Percentiles rank a stretch among this genome's conserved stretches.
phyloP scores from a whole-genome alignment of 306 rosid species.

The Glycine soja region DNA sequence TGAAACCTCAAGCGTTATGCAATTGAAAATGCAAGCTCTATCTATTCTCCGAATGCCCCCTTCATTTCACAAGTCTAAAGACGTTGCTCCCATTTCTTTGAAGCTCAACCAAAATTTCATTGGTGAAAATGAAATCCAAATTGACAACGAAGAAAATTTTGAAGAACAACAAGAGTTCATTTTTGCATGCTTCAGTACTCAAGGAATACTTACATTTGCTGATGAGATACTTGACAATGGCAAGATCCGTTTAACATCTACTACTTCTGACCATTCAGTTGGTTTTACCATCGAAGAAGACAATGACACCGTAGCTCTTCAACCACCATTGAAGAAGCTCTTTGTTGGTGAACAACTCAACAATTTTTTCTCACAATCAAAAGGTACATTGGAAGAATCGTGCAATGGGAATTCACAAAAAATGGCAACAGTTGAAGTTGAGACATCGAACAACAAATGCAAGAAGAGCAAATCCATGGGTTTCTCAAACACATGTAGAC shows the following conservation, averaged over 20 bases:
- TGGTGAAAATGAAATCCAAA: background rate
- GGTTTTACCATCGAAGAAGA: constrained; percentile 23
- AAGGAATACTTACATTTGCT: constrained; percentile 54
- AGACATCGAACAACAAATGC: background rate
- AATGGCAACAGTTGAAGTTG: background rate
- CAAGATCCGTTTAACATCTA: constrained; percentile 56
- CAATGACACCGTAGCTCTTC: background rate
- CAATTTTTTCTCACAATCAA: background rate
- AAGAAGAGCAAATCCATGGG: constrained; percentile 48
- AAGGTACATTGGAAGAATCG: background rate
- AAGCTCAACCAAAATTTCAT: background rate
- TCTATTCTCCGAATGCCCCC: background rate
- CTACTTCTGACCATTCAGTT: constrained; percentile 49
- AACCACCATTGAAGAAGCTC: constrained; percentile 58
- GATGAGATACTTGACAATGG: constrained; percentile 68
- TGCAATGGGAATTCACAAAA: background rate
- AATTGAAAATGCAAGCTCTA: constrained; percentile 5
- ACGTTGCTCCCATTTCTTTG: too few species aligned
- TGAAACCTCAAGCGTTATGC: background rate
- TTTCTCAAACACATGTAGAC: background rate
- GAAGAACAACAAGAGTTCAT: background rate
- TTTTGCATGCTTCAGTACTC: constrained; percentile 22
- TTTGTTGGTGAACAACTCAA: constrained; percentile 48
- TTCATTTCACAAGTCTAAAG: too few species aligned
- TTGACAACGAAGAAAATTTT: background rate